phyloP scores from a whole-genome alignment of 2,329 filamentous ascomycete genomes.

The Alternaria sp. region DNA sequence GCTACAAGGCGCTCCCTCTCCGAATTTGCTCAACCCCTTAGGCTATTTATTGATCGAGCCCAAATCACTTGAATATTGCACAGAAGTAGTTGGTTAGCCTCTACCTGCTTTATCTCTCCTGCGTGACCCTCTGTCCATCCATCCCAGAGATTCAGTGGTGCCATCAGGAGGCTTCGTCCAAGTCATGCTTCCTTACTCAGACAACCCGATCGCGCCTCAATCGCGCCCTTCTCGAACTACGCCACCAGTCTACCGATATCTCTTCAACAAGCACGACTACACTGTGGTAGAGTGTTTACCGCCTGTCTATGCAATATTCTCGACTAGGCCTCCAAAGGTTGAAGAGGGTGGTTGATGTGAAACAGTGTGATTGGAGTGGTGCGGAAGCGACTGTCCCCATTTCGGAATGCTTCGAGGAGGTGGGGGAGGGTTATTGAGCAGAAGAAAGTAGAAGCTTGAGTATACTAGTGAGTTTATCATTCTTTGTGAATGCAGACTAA shows the following conservation, averaged over 20 bases:
- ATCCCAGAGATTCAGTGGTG: not conserved
- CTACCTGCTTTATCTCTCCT: not conserved
- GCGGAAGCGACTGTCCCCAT: not conserved
- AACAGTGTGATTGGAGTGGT: not conserved
- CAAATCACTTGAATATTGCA: not conserved
- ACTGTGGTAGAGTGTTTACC: not conserved
- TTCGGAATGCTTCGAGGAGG: not conserved
- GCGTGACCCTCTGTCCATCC: too few relatives aligned
- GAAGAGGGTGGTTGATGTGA: not conserved
- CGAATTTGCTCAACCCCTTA: not conserved
- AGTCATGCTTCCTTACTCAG: not conserved
- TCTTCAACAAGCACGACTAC: not conserved
- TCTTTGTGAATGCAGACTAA: too few relatives aligned
- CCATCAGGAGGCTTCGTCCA: not conserved
- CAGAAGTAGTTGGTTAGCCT: not conserved
- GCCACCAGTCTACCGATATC: not conserved
- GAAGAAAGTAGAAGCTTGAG: not conserved
- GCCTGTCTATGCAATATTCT: not conserved
- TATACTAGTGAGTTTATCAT: not conserved
- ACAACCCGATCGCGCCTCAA: not conserved
- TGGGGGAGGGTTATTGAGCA: not conserved
- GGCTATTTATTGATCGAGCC: not conserved
- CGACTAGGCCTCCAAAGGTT: not conserved
- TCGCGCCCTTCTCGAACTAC: not conserved
- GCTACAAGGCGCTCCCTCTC: not conserved